Base-by-base conservation (phyloP, 2,329 filamentous ascomycete species). In the Penicillium sp. region DNA sequence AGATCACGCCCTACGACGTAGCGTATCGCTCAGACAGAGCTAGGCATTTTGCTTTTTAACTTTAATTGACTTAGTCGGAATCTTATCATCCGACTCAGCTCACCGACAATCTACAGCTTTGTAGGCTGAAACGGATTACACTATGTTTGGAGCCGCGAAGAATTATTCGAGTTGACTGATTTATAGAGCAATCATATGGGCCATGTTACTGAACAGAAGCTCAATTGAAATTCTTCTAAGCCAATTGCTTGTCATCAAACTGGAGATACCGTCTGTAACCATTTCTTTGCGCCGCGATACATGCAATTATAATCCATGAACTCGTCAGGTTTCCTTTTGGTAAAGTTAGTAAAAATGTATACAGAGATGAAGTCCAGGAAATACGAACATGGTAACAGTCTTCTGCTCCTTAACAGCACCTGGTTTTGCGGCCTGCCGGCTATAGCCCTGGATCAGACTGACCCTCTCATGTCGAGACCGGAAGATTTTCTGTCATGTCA, bases 251-350 rank as follows among this genome's bases (percentile, higher is more conserved):
- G 13, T 11, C 4, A 16, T 33, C 31, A 33, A 16, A 33, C 13
- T 4, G 31, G 11, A 16, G 31, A 33, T 4, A 14, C 11, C 4
- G 31, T 7, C 14, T 33, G 31, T 33, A 33, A 33, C 59, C 59
- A 61, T 16, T 35, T 50, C 23, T 55, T 55, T 3, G 58, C 60
- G 4, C 60, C 60, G 3, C 43, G 47, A 52, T 62, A 62, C 53
- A 56, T 51, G n/a, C 60, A 62, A 21, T 62, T 62, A 26, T 54
- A 62, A 16, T 60, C 55, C 60, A 60, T 62, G 11, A 62, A 62
- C 14, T 62, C 50, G 46, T 62, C 60, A 5, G 60, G 55, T 50
- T 54, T 60, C 55, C 60, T 62, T 14, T 16, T 42, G 46, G 14
- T 9, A 6, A 49, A n/a, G 21, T 21, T 4, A 19, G 27, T 29